A percentile compares a stretch with the other conserved stretches of the same genome.
Evolutionary conservation across 768 basidiomycete species (phyloP).

Genomic region (Phanerodontia chrysosporium): DNA sequence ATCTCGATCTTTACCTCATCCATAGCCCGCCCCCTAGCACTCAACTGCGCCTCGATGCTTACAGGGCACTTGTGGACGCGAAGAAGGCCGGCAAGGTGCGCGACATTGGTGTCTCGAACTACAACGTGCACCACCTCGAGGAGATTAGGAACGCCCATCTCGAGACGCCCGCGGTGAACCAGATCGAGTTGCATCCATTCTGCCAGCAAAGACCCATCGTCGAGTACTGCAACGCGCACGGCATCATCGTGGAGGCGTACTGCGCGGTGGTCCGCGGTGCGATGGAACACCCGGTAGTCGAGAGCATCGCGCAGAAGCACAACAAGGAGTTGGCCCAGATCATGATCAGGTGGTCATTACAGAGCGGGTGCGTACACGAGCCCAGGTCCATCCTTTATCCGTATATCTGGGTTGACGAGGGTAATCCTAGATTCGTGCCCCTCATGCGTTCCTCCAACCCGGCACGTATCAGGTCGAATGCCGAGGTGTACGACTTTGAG

Average conservation of each 20-base stretch:
- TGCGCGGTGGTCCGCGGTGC: conserved; percentile 61
- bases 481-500: conserved; percentile 72
- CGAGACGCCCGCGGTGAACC: conserved; percentile 70
- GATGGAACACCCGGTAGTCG: conserved; percentile 47
- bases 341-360: conserved; percentile 87
- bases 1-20: conserved; percentile 75
- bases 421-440: conserved; percentile 57
- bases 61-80: conserved; percentile 64
- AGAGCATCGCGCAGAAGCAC: conserved; percentile 56
- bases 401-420: background rate
- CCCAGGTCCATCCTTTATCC: background rate
- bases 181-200: conserved; percentile 81
- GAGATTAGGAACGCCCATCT: conserved; percentile 64
- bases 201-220: conserved; percentile 82
- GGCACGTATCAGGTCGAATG: conserved; percentile 67
- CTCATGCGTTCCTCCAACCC: conserved; percentile 79
- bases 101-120: conserved; percentile 81
- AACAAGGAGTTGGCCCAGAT: conserved; percentile 70
- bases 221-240: conserved; percentile 47
- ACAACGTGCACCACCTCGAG: conserved; percentile 65
- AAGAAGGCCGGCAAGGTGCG: conserved; percentile 61
- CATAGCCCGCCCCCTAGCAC: conserved; percentile 68
- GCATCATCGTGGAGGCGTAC: conserved; percentile 38
- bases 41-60: conserved; percentile 63
- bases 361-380: conserved; percentile 59